Base-by-base conservation (phyloP, 805 yeast species). In the Ogataea neopini region DNA sequence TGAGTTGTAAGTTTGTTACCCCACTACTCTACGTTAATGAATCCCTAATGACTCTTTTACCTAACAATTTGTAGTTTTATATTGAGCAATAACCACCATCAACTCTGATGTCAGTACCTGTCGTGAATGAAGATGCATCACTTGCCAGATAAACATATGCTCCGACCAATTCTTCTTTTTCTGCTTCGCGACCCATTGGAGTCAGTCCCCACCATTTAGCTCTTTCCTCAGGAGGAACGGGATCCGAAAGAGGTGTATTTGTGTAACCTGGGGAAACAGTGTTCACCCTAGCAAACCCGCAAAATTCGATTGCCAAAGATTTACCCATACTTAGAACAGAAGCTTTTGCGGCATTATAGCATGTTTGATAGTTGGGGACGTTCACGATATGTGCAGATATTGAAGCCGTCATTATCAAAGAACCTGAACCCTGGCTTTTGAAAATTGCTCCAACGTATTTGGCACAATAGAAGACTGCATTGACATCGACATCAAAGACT, bases 361-460 rank as follows among this genome's bases (percentile, higher is more conserved):
- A 69, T 29, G 77, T 74, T 57, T 75, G 79, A 51, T 69, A 68
- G 51, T 73, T 71, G 33, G 80, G 79, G 40, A 71, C 74, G 52
- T 75, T 75, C 52, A 71, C 77, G 54, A 75, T 75, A 63, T 71
- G 77, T 9, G 72, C 78, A 14, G 77, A 72, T 76, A 75, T 74
- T 20, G 78, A 74, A 3, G 79, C 79, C 15, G 80, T 75, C 66
- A 74, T 70, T 47, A 75, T 68, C 55, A 75, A 58, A n/a, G 74
- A 70, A 23, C 80, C 80, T 19, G 40, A 40, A 30, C 76, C 77
- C 53, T 74, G 75, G 47, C 64, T 60, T 51, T 67, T 67, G 67
- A 75, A 75, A 32, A 73, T 62, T 46, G 60, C 62, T 29, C 79
- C 80, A 25, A 73, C 71, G 43, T 70, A 66, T 56, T 74, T 72